Evolutionary conservation across 2,329 filamentous ascomycete genomes (phyloP).

Genomic region (Aspergillus pseudotamarii): DNA sequence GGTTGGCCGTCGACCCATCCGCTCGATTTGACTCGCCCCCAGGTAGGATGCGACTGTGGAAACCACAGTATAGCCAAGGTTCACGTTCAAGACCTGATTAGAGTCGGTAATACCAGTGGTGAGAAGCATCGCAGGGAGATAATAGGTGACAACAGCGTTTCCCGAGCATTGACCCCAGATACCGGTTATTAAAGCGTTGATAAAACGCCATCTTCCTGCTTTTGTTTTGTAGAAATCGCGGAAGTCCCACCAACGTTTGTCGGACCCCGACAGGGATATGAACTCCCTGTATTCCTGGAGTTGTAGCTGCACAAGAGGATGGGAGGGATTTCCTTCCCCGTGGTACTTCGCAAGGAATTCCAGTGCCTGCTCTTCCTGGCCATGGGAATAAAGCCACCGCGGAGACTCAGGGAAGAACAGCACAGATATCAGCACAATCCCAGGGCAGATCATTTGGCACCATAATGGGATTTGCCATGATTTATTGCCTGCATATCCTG

Average conservation of each 20-base stretch:
- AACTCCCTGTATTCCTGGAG: slow-evolving; percentile 43
- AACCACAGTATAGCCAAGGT: slow-evolving; percentile 55
- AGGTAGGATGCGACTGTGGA: slow-evolving; percentile 57
- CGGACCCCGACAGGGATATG: slow-evolving; percentile 32
- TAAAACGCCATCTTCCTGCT: slow-evolving; percentile 10
- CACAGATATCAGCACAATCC: slow-evolving; percentile 40
- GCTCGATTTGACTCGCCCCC: slow-evolving; percentile 60
- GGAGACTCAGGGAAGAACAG: slow-evolving; percentile 55
- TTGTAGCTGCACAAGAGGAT: slow-evolving; percentile 47
- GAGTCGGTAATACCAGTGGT: slow-evolving; percentile 54
- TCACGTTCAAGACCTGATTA: slow-evolving; percentile 57
- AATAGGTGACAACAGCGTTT: slow-evolving; percentile 52
- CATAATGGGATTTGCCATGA: slow-evolving; percentile 64
- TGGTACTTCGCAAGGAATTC: slow-evolving; percentile 46
- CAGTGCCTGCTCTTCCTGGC: slow-evolving; percentile 27
- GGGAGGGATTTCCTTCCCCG: slow-evolving; percentile 44
- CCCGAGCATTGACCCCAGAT: slow-evolving; percentile 15
- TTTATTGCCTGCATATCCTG: slow-evolving; percentile 38
- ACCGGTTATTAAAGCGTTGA: slow-evolving; percentile 12
- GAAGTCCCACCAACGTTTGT: slow-evolving; percentile 33
- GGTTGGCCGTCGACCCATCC: slow-evolving; percentile 61
- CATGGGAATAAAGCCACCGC: slow-evolving; percentile 27
- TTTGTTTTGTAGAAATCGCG: slow-evolving; percentile 4
- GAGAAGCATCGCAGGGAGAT: slow-evolving; percentile 56
- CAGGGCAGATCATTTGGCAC: slow-evolving; percentile 51